These are phyloP conservation scores for Microstroma glucosiphilum DNA, from an alignment of 1,284 basidiomycete genomes.

Conservation along the genomic window DNA sequence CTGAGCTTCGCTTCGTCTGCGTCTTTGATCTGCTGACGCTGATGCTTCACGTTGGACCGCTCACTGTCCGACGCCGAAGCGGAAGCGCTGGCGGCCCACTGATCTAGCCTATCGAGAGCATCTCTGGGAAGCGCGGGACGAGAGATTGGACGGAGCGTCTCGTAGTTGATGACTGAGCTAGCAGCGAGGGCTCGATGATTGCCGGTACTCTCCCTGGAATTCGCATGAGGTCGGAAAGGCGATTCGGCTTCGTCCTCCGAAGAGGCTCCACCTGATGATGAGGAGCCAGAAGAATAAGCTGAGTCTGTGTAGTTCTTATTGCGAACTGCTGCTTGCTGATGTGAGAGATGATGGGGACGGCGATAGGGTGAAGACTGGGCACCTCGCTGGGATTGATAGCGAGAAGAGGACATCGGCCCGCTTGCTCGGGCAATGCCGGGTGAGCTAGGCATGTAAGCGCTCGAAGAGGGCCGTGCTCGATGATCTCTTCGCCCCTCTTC, in stretches of 20 bases:
- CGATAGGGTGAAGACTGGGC: background rate
- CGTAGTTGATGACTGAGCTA: background rate
- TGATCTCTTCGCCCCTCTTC: too few relatives aligned
- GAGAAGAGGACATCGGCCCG: background rate
- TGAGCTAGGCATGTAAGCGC: background rate
- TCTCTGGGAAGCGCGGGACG: background rate
- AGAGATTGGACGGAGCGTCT: background rate
- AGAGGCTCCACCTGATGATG: background rate
- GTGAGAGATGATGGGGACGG: background rate
- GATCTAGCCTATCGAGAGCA: slow-evolving; percentile 1
- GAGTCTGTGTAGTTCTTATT: too few relatives aligned
- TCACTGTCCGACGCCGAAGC: slow-evolving; percentile 1
- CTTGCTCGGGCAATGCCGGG: background rate
- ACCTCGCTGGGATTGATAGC: background rate
- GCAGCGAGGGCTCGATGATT: slow-evolving; percentile 2
- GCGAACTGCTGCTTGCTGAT: too few relatives aligned
- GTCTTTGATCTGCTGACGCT: background rate
- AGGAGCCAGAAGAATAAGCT: background rate
- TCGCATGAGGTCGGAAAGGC: background rate
- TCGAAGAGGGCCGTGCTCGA: too few relatives aligned
- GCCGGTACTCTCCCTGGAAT: slow-evolving; percentile 1
- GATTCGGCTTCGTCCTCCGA: background rate
- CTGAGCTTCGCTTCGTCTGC: background rate
- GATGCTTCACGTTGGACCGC: background rate
- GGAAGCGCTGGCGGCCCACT: background rate